These are phyloP conservation scores for Leccinum rimulosum DNA, from an alignment of 768 basidiomycete species.

Conservation along the genomic window DNA sequence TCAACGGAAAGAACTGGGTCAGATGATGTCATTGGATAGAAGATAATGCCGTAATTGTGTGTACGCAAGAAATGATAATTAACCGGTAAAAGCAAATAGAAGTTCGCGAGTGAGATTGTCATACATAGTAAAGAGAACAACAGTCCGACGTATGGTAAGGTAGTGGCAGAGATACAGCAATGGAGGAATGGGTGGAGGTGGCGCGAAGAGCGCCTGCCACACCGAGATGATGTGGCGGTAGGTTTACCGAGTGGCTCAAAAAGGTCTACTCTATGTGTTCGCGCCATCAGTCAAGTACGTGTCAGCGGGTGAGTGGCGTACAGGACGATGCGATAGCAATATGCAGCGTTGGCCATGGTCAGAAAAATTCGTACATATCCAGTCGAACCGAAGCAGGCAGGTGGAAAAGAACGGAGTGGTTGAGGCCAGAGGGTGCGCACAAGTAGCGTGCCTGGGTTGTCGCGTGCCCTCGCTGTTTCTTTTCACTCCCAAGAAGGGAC, in stretches of 20 bases:
- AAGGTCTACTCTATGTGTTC: conserved; percentile 11
- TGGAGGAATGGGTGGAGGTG: neutral
- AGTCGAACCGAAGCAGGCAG: conserved; percentile 2
- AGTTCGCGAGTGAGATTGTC: conserved; percentile 1
- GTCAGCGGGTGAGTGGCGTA: neutral
- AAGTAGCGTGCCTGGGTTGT: neutral
- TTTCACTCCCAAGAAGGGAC: conserved; percentile 28
- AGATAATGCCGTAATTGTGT: conserved; percentile 5
- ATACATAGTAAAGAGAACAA: conserved; percentile 19
- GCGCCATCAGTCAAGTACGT: neutral
- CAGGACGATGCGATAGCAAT: conserved; percentile 7
- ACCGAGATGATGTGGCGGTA: neutral
- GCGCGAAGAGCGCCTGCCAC: neutral
- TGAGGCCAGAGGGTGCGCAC: neutral
- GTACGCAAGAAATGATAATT: conserved; percentile 24
- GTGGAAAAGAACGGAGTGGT: neutral
- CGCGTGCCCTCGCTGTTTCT: neutral
- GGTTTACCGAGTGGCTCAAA: neutral
- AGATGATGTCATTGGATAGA: conserved; percentile 5
- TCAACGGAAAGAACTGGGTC: neutral
- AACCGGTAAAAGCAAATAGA: conserved; percentile 9
- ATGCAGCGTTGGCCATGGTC: conserved; percentile 4
- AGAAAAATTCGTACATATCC: conserved; percentile 7
- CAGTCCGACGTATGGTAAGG: conserved; percentile 1
- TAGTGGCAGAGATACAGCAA: neutral